Evolutionary conservation across 1,284 basidiomycete species (phyloP).

Genomic region (Erythrobasidium hasegawianum): DNA sequence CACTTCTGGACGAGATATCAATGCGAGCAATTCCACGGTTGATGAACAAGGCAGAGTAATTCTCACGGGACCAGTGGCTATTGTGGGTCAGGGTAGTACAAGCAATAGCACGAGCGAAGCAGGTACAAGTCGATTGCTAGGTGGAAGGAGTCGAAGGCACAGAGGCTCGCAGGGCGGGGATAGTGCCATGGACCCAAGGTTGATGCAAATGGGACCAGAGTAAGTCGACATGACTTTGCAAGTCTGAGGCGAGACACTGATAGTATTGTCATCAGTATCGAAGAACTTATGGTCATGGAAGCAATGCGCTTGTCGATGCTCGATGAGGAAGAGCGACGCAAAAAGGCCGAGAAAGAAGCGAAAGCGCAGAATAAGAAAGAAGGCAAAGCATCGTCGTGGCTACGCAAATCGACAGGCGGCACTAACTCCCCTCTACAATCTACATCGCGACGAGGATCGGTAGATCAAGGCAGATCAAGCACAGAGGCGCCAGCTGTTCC

Average conservation of each 20-base stretch:
- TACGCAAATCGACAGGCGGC: conserved; percentile 3
- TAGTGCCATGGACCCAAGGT: conserved; percentile 29
- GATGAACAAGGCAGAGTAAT: conserved; percentile 48
- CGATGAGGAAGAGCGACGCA: conserved; percentile 65
- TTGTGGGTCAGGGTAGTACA: conserved; percentile 59
- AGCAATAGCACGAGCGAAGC: conserved; percentile 41
- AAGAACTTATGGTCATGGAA: conserved; percentile 94
- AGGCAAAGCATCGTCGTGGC: conserved; percentile 12
- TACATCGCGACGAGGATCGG: too few relatives aligned
- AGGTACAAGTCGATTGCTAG: conserved; percentile 22
- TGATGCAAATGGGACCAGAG: conserved; percentile 37
- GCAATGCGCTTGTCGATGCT: conserved; percentile 92
- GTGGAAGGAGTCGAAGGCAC: conserved; percentile 21
- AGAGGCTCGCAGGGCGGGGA: conserved; percentile 12
- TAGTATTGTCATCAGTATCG: conserved; percentile 38
- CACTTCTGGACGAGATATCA: conserved; percentile 62
- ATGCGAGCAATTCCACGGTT: conserved; percentile 56
- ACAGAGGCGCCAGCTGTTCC: too few relatives aligned
- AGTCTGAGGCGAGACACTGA: background rate
- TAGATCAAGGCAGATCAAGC: too few relatives aligned
- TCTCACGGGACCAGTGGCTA: conserved; percentile 50
- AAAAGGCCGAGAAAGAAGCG: conserved; percentile 47
- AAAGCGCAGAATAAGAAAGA: conserved; percentile 27
- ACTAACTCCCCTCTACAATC: too few relatives aligned
- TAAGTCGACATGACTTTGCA: conserved; percentile 4